Evolutionary conservation across 495 filamentous ascomycete genomes (phyloP).

Genomic region (Aspergillus sparsus): DNA sequence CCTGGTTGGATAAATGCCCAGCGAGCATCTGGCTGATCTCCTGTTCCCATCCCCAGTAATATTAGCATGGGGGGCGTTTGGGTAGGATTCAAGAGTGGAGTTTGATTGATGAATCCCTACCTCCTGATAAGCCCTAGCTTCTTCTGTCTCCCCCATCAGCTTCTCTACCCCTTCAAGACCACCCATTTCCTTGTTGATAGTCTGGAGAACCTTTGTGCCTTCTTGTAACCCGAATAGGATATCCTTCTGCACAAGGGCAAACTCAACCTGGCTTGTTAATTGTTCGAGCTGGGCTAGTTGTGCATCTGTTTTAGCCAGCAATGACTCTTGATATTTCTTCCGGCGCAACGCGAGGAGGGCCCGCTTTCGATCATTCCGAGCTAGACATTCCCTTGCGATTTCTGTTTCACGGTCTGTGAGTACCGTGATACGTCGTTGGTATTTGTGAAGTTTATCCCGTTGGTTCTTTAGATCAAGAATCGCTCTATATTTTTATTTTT

Average conservation of each 20-base stretch:
- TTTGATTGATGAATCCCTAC: slow-evolving; percentile 41
- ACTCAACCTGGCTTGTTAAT: slow-evolving; percentile 82
- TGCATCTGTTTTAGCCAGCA: slow-evolving; percentile 85
- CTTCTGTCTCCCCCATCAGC: slow-evolving; percentile 86
- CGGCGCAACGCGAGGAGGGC: slow-evolving; percentile 88
- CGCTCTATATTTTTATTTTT: slow-evolving; percentile 52
- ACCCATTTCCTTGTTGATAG: slow-evolving; percentile 95
- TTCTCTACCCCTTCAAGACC: slow-evolving; percentile 90
- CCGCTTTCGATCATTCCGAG: slow-evolving; percentile 69
- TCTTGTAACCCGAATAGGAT: slow-evolving; percentile 90
- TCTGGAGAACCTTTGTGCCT: slow-evolving; percentile 82
- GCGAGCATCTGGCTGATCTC: slow-evolving; percentile 90
- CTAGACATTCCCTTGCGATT: slow-evolving; percentile 79
- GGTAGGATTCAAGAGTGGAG: neutral
- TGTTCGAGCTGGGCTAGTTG: slow-evolving; percentile 88
- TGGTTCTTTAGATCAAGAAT: slow-evolving; percentile 97
- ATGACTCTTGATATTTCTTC: slow-evolving; percentile 94
- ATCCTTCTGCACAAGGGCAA: slow-evolving; percentile 93
- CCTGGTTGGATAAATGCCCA: slow-evolving; percentile 81
- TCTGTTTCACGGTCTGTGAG: slow-evolving; percentile 81
- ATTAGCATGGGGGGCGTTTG: neutral
- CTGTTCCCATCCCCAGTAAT: slow-evolving; percentile 42
- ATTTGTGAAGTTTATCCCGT: slow-evolving; percentile 93
- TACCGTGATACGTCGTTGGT: slow-evolving; percentile 82
- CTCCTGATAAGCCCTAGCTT: slow-evolving; percentile 85